phyloP scores from a whole-genome alignment of 1,139 yeast genomes.

The Pichia cactophila region DNA sequence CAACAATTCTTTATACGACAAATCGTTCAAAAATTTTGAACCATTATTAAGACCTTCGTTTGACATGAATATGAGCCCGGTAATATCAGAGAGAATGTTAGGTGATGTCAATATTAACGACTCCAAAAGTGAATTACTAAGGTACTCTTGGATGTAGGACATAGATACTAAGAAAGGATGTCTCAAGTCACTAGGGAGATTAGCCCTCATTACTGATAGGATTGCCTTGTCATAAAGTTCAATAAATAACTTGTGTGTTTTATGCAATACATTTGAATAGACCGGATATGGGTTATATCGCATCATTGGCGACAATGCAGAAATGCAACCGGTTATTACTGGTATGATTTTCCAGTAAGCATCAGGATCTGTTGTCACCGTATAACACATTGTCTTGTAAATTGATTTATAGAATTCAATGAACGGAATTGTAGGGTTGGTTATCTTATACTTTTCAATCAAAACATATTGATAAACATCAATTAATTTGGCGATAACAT shows the following conservation, averaged over 20 bases:
- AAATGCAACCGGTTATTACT: slow-evolving; percentile 45
- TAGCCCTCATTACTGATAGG: not conserved
- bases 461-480: slow-evolving; percentile 44
- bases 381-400: slow-evolving; percentile 27
- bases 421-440: slow-evolving; percentile 54
- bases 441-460: slow-evolving; percentile 47
- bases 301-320: slow-evolving; percentile 29
- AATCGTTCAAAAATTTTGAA: not conserved
- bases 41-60: slow-evolving; percentile 26
- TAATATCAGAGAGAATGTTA: slow-evolving; percentile 13
- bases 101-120: slow-evolving; percentile 11
- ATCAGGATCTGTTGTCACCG: slow-evolving; percentile 4
- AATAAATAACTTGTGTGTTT: slow-evolving; percentile 16
- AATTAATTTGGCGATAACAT: slow-evolving; percentile 34
- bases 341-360: slow-evolving; percentile 51
- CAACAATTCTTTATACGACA: slow-evolving; percentile 7
- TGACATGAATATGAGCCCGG: slow-evolving; percentile 24
- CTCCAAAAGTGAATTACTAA: slow-evolving; percentile 19
- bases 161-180: slow-evolving; percentile 14
- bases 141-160: slow-evolving; percentile 16
- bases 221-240: slow-evolving; percentile 14
- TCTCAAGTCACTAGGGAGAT: slow-evolving; percentile 7
- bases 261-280: slow-evolving; percentile 17
- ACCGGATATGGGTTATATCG: slow-evolving; percentile 22
- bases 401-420: slow-evolving; percentile 44